phyloP scores from a whole-genome alignment of 441 rosid genomes.

The Raphanus hybrid region DNA sequence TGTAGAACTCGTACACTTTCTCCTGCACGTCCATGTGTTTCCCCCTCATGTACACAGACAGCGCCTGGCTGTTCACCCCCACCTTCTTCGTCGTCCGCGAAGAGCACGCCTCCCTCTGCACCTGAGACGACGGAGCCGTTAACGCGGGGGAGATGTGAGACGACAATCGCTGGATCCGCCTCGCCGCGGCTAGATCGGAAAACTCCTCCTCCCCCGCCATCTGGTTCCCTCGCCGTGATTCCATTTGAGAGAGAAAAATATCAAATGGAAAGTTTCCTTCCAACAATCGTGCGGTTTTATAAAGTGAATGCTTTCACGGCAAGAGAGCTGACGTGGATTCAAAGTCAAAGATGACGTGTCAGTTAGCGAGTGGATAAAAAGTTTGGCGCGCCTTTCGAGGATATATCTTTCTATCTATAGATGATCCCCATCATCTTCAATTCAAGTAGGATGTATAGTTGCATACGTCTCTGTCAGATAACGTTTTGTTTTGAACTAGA shows the following conservation, averaged over 20 bases:
- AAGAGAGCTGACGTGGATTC: conserved; percentile 1
- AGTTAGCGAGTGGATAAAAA: conserved; percentile 30
- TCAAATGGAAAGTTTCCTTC: neutral
- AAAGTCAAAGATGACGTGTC: conserved; percentile 13
- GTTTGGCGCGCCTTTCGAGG: conserved; percentile 51
- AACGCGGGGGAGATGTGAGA: conserved; percentile 54
- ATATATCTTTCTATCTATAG: neutral
- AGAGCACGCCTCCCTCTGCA: conserved; percentile 54
- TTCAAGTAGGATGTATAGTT: neutral
- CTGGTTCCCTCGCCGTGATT: conserved; percentile 37
- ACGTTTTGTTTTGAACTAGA: neutral
- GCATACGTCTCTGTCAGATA: neutral
- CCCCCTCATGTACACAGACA: conserved; percentile 74
- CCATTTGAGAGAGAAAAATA: conserved; percentile 32
- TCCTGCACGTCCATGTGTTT: conserved; percentile 77
- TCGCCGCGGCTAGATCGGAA: conserved; percentile 31
- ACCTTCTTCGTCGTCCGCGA: conserved; percentile 50
- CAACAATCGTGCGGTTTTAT: neutral
- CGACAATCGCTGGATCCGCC: conserved; percentile 64
- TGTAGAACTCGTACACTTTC: conserved; percentile 59
- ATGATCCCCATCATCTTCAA: neutral
- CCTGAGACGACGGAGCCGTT: conserved; percentile 6
- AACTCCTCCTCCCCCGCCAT: conserved; percentile 44
- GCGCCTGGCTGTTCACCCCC: conserved; percentile 53
- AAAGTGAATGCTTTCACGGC: conserved; percentile 29